phyloP scores from a whole-genome alignment of 768 basidiomycete species.

The Tricholoma terreum region DNA sequence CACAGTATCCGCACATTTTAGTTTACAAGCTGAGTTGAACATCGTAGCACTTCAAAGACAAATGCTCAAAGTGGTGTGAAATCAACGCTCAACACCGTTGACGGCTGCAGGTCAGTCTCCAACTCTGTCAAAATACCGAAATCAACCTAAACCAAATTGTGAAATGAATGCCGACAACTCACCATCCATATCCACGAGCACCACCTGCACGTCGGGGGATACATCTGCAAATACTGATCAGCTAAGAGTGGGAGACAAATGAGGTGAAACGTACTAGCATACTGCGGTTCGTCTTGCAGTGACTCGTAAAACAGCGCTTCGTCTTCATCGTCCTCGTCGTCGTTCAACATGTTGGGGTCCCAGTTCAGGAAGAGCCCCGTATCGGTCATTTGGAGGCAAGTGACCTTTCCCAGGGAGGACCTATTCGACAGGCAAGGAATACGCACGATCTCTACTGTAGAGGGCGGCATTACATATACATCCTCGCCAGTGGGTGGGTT shows the following conservation, averaged over 20 bases:
- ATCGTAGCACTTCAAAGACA: background rate
- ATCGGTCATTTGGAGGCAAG: slow-evolving; percentile 55
- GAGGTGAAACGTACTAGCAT: slow-evolving; percentile 3
- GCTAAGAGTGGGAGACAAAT: background rate
- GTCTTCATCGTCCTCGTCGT: background rate
- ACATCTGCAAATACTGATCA: background rate
- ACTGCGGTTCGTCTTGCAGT: slow-evolving; percentile 4
- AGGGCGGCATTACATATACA: slow-evolving; percentile 1
- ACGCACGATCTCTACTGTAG: slow-evolving; percentile 23
- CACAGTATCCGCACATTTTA: no score
- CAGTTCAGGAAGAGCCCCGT: slow-evolving; percentile 52
- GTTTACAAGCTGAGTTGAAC: no score
- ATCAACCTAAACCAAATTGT: background rate
- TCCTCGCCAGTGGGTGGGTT: background rate
- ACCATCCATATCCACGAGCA: background rate
- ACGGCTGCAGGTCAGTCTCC: slow-evolving; percentile 8
- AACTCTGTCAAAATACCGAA: slow-evolving; percentile 2
- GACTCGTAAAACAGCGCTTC: slow-evolving; percentile 10
- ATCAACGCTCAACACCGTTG: slow-evolving; percentile 14
- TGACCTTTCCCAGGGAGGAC: slow-evolving; percentile 28
- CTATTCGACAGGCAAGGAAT: slow-evolving; percentile 30
- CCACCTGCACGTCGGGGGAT: background rate
- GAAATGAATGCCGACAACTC: background rate
- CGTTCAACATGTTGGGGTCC: slow-evolving; percentile 17
- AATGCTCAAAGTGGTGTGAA: slow-evolving; percentile 5